A percentile compares a stretch with the other conserved stretches of the same genome.
These are phyloP conservation scores for Pyricularia grisea DNA, from an alignment of 2,329 filamentous ascomycete species.

Conservation along the genomic window DNA sequence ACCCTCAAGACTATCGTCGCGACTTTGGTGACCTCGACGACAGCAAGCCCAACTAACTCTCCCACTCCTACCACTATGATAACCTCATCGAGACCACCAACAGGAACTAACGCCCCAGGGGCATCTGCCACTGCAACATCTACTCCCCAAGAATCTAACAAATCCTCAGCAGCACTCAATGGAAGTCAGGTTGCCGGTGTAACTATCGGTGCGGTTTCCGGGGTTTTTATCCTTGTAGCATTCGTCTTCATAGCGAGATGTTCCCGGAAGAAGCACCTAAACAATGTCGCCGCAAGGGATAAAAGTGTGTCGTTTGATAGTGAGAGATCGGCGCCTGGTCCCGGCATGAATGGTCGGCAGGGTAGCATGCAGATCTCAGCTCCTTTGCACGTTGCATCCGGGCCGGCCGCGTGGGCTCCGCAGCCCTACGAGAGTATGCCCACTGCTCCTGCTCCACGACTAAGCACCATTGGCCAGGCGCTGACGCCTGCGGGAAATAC, in stretches of 20 bases:
- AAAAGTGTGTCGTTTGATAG: not conserved
- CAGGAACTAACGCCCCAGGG: not conserved
- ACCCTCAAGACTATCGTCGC: slow-evolving; percentile 51
- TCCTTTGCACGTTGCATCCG: slow-evolving; percentile 20
- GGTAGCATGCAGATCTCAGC: slow-evolving; percentile 31
- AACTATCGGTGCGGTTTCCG: slow-evolving; percentile 41
- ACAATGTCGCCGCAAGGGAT: slow-evolving; percentile 15
- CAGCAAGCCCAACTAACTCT: slow-evolving; percentile 4
- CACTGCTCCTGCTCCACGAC: slow-evolving; percentile 12
- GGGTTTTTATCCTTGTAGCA: slow-evolving; percentile 35
- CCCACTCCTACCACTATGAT: slow-evolving; percentile 8
- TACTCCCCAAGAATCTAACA: slow-evolving; percentile 1
- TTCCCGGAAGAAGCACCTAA: slow-evolving; percentile 25
- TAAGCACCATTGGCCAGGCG: slow-evolving; percentile 33
- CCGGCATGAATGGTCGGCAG: slow-evolving; percentile 14
- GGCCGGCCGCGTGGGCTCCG: not conserved
- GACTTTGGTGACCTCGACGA: slow-evolving; percentile 30
- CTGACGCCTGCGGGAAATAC: slow-evolving; percentile 22
- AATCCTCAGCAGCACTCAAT: slow-evolving; percentile 13
- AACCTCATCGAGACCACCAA: slow-evolving; percentile 7
- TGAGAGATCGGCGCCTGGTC: not conserved
- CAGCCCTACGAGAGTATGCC: slow-evolving; percentile 8
- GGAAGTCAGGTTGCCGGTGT: slow-evolving; percentile 48
- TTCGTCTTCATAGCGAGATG: slow-evolving; percentile 35
- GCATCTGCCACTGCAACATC: not conserved